Conservation (phyloP, 225 moss, liverwort and hornwort species). For the Physcomitrium patens region DNA sequence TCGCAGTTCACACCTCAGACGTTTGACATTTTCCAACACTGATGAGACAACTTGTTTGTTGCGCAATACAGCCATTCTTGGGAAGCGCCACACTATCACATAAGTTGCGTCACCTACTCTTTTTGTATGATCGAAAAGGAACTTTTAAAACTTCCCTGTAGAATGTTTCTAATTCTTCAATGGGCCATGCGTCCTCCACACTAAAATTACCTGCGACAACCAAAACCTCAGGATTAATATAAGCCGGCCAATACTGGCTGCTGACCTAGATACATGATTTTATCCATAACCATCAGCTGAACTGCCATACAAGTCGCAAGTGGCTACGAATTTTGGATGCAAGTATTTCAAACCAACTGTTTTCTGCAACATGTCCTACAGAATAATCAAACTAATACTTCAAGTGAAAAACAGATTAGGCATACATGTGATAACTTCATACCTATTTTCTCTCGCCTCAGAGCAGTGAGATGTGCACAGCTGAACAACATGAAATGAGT, state of each 20-base stretch:
- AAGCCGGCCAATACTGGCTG: conserved; percentile 1
- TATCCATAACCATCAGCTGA: conserved; percentile 7
- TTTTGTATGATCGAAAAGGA: conserved; percentile 20
- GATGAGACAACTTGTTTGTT: not conserved
- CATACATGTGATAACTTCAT: not conserved
- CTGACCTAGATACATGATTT: not conserved
- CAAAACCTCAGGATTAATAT: conserved; percentile 19
- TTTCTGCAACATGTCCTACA: conserved; percentile 10
- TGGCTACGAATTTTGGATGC: conserved; percentile 18
- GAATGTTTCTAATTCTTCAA: conserved; percentile 46
- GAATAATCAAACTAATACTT: not conserved
- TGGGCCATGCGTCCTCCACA: conserved; percentile 63
- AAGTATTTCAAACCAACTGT: not conserved
- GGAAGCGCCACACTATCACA: conserved; percentile 7
- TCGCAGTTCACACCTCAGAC: conserved; percentile 1
- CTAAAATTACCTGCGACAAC: conserved; percentile 48
- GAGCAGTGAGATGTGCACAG: conserved; percentile 78
- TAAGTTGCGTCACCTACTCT: conserved; percentile 25
- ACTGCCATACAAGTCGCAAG: conserved; percentile 1
- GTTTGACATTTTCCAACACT: not conserved
- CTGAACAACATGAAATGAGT: conserved; percentile 48
- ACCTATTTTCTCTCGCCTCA: conserved; percentile 93
- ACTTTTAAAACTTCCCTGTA: conserved; percentile 39
- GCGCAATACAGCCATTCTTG: not conserved
- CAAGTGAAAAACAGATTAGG: not conserved